Base-by-base conservation (phyloP, 768 basidiomycete species). In the Boletus barrowsii region DNA sequence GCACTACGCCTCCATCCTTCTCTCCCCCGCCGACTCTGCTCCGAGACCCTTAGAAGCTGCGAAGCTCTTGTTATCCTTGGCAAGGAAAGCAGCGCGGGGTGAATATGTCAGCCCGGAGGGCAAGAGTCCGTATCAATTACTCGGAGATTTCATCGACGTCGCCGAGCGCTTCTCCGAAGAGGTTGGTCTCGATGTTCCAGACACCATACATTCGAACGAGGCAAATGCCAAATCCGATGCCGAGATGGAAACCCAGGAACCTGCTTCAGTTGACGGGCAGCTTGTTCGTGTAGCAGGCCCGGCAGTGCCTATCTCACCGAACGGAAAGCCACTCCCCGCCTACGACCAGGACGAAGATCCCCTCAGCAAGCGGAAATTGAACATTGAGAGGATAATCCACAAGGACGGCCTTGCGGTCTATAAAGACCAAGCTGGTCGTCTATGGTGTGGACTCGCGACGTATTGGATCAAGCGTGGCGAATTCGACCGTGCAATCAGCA, bases 401-500 rank as follows among this genome's bases (percentile, higher is more conserved):
- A 83, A 85, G 57, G 94, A 98, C 61, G 97, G 97, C 15, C 76
- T 99, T 24, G 78, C 77, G 3, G 76, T 95, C 17, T 98, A 98
- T 72, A 93, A 93, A 68, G 97, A 99, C 68, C 97, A 99, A 72
- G 93, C 95, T 3, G 97, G 97, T 11, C 84, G 92, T 47, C 72
- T 99, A 29, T 99, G 95, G 96, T 89, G 93, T 6, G 97, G 96
- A 1, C 72, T 98, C 29, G 95, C 95, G 2, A 98, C 95, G 0
- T 98, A 96, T 67, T 99, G 96, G 96, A 95, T 95, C 70, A 97
- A 97, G 73, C 86, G 93, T 6, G 92, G 83, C 50, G 97, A 98
- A 68, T 98, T 99, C 65, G 94, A 94, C 57, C 81, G 90, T 48
- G 92, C 93, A 15, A 91, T 87, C 59, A 77, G 78, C 47, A 92